Percentiles rank a stretch among this genome's conserved stretches.
Conservation (phyloP, 1,139 yeast genomes). For the Waltiozyma sp. region DNA sequence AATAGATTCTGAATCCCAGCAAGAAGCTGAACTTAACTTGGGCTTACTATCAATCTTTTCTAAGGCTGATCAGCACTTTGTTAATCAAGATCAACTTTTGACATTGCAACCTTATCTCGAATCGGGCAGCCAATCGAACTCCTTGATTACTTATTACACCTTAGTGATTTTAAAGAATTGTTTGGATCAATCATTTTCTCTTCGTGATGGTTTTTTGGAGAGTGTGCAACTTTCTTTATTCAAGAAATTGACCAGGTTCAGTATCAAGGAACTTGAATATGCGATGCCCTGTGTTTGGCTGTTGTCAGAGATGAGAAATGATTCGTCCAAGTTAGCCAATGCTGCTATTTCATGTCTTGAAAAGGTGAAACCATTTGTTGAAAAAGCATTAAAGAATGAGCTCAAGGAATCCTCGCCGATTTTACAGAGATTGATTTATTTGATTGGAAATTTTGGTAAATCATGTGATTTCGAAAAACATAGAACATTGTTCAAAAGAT, state of each 20-base stretch:
- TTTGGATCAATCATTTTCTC: slow-evolving; percentile 30
- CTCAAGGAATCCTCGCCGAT: slow-evolving; percentile 29
- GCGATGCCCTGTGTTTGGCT: slow-evolving; percentile 63
- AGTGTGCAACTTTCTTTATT: slow-evolving; percentile 44
- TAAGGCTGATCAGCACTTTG: slow-evolving; percentile 36
- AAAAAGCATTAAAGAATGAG: slow-evolving; percentile 20
- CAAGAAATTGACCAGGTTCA: slow-evolving; percentile 46
- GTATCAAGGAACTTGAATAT: slow-evolving; percentile 45
- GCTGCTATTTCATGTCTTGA: slow-evolving; percentile 52
- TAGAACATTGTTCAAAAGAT: slow-evolving; percentile 28
- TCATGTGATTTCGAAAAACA: slow-evolving; percentile 47
- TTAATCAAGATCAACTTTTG: slow-evolving; percentile 55
- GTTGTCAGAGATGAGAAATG: slow-evolving; percentile 35
- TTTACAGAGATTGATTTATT: slow-evolving; percentile 43
- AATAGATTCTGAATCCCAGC: slow-evolving; percentile 13
- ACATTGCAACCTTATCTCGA: slow-evolving; percentile 49
- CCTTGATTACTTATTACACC: slow-evolving; percentile 29
- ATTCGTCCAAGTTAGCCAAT: slow-evolving; percentile 38
- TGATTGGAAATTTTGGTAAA: slow-evolving; percentile 62
- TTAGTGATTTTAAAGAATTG: slow-evolving; percentile 43
- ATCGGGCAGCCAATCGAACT: slow-evolving; percentile 28
- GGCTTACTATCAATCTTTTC: slow-evolving; percentile 44
- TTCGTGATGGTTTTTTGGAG: slow-evolving; percentile 40
- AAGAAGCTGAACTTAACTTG: slow-evolving; percentile 26
- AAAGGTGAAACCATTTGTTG: slow-evolving; percentile 34